Base-by-base conservation (phyloP, 1,284 basidiomycete genomes). In the Ustilago loliicola region DNA sequence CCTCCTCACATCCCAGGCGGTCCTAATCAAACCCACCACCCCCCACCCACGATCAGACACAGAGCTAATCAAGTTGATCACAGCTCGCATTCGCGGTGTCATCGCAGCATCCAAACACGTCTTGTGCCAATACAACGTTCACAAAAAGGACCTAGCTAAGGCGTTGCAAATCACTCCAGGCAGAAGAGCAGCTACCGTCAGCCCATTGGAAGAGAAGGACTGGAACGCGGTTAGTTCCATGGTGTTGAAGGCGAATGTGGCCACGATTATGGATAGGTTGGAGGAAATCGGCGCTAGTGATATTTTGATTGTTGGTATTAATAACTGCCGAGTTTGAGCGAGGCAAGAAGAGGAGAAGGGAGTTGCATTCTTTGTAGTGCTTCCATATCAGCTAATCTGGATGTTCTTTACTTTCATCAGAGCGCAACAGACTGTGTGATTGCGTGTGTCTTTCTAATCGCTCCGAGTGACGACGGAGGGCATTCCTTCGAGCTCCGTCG, bases 181-280 rank as follows among this genome's bases (percentile, higher is more conserved):
- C 1, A 89, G 95, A 61, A 89, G 93, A 72, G 96, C 94, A 0
- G 93, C 97, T 19, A 98, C 96, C 5, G 90, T 99, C 73, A 93
- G 92, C 77, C 92, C 93, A 17, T 87, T 99, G 36, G 95, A 98
- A 67, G 90, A 92, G 68, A 88, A 83, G 36, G 88, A 88, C 3
- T 99, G 97, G 97, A 92, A 95, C 15, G 96, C 93, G 0, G 94
- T 99, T 40, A 94, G 91, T 84, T 90, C 89, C 50, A 98, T 99
- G 96, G 94, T 99, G 7, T 91, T 93, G 87, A 94, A 93, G 88
- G 93, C 91, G 66, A 89, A 89, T 36, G 88, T 91, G n/a, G 96
- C 96, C 2, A 89, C 89, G 38, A 91, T 92, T n/a, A 98, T 99
- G 96, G 96, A 99, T 86, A 88, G 91, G 64, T 88, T 99, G 59